Conservation (phyloP, 441 rosid species). For the Pelargonium citronellum region DNA sequence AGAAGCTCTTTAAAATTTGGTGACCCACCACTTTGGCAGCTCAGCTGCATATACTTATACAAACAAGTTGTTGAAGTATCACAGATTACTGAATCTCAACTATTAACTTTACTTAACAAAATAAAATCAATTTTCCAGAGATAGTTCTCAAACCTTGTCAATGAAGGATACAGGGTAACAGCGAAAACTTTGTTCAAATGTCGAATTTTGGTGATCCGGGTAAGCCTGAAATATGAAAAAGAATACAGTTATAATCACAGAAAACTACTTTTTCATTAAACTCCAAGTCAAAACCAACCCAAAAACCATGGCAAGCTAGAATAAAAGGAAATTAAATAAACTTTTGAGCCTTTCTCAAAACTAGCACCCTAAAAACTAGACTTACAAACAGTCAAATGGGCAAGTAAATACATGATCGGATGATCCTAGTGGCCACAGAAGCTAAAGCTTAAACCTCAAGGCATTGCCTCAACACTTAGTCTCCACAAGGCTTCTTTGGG, state of each 20-base stretch:
- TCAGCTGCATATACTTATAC: background rate
- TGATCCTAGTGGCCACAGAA: too few relatives aligned
- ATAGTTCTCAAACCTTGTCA: constrained; percentile 51
- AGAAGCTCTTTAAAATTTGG: background rate
- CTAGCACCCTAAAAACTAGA: too few relatives aligned
- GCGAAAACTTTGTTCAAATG: constrained; percentile 56
- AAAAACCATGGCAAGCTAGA: background rate
- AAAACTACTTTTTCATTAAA: background rate
- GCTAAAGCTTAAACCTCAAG: too few relatives aligned
- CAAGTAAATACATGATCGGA: too few relatives aligned
- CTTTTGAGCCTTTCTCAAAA: too few relatives aligned
- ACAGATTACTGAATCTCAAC: background rate
- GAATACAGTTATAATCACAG: background rate
- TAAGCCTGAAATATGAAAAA: constrained; percentile 34
- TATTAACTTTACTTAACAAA: background rate
- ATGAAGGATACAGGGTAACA: constrained; percentile 79
- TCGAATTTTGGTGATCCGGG: constrained; percentile 21
- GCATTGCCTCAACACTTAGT: too few relatives aligned
- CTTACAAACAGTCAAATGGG: too few relatives aligned
- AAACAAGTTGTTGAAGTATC: background rate
- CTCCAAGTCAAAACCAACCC: background rate
- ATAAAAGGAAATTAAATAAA: too few relatives aligned
- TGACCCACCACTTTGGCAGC: background rate
- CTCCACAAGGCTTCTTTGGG: too few relatives aligned
- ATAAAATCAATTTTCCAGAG: background rate